Conservation (phyloP, 2,329 filamentous ascomycete species). For the Gliomastix tumulicola region DNA sequence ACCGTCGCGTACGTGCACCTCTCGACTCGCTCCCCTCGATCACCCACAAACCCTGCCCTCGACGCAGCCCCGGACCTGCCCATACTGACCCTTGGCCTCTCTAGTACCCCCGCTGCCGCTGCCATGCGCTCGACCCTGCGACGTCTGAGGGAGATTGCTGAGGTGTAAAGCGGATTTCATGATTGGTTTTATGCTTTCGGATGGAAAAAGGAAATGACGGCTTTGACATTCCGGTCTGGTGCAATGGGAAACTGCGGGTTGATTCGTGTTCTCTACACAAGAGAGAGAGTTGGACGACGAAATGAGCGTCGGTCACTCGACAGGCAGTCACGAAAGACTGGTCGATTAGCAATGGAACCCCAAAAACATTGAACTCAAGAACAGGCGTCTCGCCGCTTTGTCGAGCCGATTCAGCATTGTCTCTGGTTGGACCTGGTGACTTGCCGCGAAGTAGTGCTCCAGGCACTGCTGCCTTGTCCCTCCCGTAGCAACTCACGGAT, state of each 20-base stretch:
- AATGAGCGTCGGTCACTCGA: no score
- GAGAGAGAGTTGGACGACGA: no score
- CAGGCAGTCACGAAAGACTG: slow-evolving; percentile 31
- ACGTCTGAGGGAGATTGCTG: slow-evolving; percentile 94
- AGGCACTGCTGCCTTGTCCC: no score
- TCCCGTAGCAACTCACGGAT: no score
- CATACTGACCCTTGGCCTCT: slow-evolving; percentile 20
- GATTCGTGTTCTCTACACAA: no score
- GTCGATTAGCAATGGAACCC: slow-evolving; percentile 36
- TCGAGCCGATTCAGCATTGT: slow-evolving; percentile 22
- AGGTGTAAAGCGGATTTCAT: slow-evolving; percentile 60
- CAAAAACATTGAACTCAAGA: no score
- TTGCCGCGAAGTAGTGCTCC: no score
- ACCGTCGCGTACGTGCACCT: slow-evolving; percentile 77
- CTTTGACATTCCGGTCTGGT: slow-evolving; percentile 40
- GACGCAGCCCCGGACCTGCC: no score
- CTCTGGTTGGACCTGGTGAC: no score
- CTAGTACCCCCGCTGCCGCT: slow-evolving; percentile 83
- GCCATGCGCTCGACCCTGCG: slow-evolving; percentile 94
- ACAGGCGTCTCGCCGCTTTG: no score
- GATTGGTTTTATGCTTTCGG: not conserved
- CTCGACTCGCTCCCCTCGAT: not conserved
- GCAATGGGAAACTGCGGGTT: slow-evolving; percentile 34
- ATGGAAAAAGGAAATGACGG: slow-evolving; percentile 4
- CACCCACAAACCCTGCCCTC: not conserved